Base-by-base conservation (phyloP, 2,329 filamentous ascomycete species). In the Cladophialophora carrionii region DNA sequence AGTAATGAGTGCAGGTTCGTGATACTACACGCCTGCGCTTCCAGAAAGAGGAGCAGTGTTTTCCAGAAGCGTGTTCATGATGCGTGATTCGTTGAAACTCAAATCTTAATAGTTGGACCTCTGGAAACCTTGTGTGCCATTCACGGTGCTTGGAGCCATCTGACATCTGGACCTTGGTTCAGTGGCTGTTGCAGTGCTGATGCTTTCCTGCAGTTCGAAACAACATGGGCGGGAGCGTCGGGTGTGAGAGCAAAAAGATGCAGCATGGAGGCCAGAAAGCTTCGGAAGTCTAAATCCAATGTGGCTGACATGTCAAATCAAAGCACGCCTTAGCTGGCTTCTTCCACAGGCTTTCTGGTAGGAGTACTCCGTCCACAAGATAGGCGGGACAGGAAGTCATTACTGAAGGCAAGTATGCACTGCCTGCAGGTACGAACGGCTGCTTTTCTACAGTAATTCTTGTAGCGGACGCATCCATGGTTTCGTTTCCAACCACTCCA, bases 61-160 rank as follows among this genome's bases (percentile, higher is more conserved):
- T 63, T 68, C 65, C 65, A 68, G 65, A 68, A 68, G 62, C 57
- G 62, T 68, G 65, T 63, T 68, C 62, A 59, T 61, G 31, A 31
- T 34, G n/a, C 37, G 7, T 63, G 65, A 68, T 65, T 68, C 51
- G 65, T 57, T 31, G 24, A 51, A 29, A 49, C 52, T 32, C 24
- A 31, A 24, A 48, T 32, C 37, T 5, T 43, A 55, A 46, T 56
- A 59, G 46, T 56, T 56, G 48, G 37, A 37, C 10, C 31, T n/a
- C 20, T 34, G 61, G 65, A 58, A 14, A 53, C 37, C 26, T 61
- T 51, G 26, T 67, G 48, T 20, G 34, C 64, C 65, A 67, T 34
- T 62, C 56, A 53, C 46, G 9, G 37, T 24, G 22, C 14, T 43
- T 31, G 17, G 17, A 31, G 57, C 57, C 57, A 41, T 14, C 10